Evolutionary conservation across 306 rosid genomes (phyloP), one percentile per base, ranked within the genome.

Genomic region (Acacia confusa): DNA sequence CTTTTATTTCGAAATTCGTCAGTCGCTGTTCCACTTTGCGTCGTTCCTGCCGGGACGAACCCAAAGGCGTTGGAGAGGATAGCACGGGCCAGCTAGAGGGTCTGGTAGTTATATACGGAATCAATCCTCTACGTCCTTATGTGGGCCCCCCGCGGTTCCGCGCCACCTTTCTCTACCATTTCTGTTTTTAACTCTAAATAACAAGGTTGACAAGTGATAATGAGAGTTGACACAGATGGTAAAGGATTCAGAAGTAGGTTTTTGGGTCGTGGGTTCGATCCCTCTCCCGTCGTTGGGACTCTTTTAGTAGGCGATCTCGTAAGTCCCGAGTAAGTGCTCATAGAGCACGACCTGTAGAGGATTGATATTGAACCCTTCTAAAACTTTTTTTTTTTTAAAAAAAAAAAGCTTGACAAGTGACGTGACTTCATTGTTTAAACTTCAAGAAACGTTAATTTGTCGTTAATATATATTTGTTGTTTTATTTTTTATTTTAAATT

Each of bases 111-210:
- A 50, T 20, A 52, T 32, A 57, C 5, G 52, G 68, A 53, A 41
- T 34, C 52, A 30, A 20, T 3, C 75, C 78, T 53, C 45, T 55
- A 12, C 43, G 22, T 68, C 36, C 75, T 34, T 11, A n/a, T 45
- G 82, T 75, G 84, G 79, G 41, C 81, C 86, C 76, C 8, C 55
- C 80, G 38, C 71, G 75, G 75, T 83, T 83, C 75, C 32, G 4
- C 66, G 55, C 64, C 25, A n/a, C 16, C 80, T 84, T 84, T 76
- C 45, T 47, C 20, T 38, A 34, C 50, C 69, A 5, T 28, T 4
- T 63, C 41, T 28, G 15, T 60, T 60, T 61, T 61, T 20, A 11
- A 13, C 68, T 12, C 1, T 20, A 27, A 13, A 13, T 5, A 9
- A n/a, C 8, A 53, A 55, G 7, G 5, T 0, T 9, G 17, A 57